A percentile compares a stretch with the other conserved stretches of the same genome.
These are phyloP conservation scores for Pleurotus cornucopiae DNA, from an alignment of 768 basidiomycete genomes.

Conservation along the genomic window DNA sequence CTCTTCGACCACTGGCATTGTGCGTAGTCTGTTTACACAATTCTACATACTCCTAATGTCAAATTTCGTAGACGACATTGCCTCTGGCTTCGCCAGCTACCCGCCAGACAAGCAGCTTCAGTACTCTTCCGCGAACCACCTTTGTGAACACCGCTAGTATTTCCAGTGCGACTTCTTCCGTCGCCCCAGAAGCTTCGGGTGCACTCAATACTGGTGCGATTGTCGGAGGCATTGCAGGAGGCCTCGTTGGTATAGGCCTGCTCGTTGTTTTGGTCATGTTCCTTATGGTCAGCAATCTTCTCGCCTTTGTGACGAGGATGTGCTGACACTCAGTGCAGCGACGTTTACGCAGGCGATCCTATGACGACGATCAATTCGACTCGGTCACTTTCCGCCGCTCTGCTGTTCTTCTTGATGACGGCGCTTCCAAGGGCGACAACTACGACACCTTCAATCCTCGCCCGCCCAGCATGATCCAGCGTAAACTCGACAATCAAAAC, in stretches of 20 bases:
- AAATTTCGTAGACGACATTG: neutral
- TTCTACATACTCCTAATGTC: neutral
- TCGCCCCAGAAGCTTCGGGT: slow-evolving; percentile 10
- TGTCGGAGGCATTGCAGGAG: slow-evolving; percentile 42
- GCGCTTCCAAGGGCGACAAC: slow-evolving; percentile 25
- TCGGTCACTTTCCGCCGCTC: slow-evolving; percentile 61
- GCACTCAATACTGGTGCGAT: slow-evolving; percentile 25
- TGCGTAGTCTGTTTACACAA: neutral
- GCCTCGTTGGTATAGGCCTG: slow-evolving; percentile 35
- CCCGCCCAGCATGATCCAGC: slow-evolving; percentile 62
- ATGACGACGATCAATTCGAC: slow-evolving; percentile 46
- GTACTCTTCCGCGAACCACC: slow-evolving; percentile 1
- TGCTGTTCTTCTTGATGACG: slow-evolving; percentile 53
- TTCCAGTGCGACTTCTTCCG: slow-evolving; percentile 11
- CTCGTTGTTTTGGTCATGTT: slow-evolving; percentile 39
- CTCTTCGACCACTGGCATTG: neutral
- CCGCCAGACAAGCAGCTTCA: slow-evolving; percentile 3
- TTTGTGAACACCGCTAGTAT: neutral
- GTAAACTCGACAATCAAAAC: slow-evolving; percentile 26
- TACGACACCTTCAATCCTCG: slow-evolving; percentile 40
- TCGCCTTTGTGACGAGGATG: neutral
- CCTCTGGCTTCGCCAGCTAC: neutral
- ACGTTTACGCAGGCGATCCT: slow-evolving; percentile 30
- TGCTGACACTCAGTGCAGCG: slow-evolving; percentile 23
- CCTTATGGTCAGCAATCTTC: slow-evolving; percentile 35